These are phyloP conservation scores for Neurospora hispaniola DNA, from an alignment of 495 filamentous ascomycete species.

Conservation along the genomic window DNA sequence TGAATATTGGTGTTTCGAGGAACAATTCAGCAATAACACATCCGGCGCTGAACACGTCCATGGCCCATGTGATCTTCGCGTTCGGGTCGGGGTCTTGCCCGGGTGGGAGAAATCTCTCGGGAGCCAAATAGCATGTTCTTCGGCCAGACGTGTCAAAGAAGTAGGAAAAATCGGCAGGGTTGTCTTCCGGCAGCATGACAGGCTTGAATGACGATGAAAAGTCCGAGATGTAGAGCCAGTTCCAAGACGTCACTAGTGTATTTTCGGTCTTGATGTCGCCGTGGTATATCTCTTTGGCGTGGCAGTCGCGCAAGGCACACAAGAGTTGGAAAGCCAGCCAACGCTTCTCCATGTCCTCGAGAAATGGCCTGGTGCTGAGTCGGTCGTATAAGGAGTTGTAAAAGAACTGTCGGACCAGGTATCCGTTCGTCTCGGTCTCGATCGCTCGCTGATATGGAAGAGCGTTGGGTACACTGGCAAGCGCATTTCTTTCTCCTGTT, in stretches of 20 bases:
- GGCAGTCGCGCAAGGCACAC: conserved; percentile 85
- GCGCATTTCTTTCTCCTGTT: conserved; percentile 65
- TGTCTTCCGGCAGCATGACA: conserved; percentile 88
- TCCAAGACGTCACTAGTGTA: conserved; percentile 94
- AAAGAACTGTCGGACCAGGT: conserved; percentile 90
- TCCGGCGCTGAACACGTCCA: conserved; percentile 97
- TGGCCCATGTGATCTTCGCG: conserved; percentile 65
- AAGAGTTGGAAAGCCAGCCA: conserved; percentile 97
- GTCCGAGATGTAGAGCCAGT: conserved; percentile 96
- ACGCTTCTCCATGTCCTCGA: conserved; percentile 96
- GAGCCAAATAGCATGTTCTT: conserved; percentile 92
- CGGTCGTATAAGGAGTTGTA: conserved; percentile 97
- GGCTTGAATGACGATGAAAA: conserved; percentile 95
- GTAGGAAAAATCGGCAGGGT: conserved; percentile 93
- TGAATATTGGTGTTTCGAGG: conserved; percentile 90
- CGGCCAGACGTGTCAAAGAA: conserved; percentile 91
- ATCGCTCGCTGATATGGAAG: conserved; percentile 80
- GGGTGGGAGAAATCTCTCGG: conserved; percentile 74
- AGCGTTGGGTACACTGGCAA: conserved; percentile 83
- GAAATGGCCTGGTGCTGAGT: conserved; percentile 89
- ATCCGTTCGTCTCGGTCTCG: conserved; percentile 83
- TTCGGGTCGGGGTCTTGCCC: conserved; percentile 52
- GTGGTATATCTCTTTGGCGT: conserved; percentile 83
- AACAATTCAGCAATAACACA: conserved; percentile 98
- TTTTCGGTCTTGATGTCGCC: conserved; percentile 99